Conservation (phyloP, 495 filamentous ascomycete species). For the Tuber umbilicatum region DNA sequence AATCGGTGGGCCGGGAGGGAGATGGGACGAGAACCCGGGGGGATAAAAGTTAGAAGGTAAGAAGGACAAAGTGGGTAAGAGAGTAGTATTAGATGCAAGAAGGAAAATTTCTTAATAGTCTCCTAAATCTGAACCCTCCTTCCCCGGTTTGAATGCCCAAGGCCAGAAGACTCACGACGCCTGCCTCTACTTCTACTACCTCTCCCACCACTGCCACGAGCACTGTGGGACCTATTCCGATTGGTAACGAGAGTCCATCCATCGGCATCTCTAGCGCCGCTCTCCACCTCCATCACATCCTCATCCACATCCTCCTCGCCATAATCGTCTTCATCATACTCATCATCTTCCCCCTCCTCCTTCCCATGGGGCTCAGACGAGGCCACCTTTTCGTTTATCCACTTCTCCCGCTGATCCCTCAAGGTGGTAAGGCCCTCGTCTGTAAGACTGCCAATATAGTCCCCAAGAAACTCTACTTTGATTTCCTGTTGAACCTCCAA, state of each 20-base stretch:
- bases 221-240: background rate
- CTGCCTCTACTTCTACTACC: background rate
- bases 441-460: constrained; percentile 23
- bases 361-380: constrained; percentile 48
- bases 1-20: background rate
- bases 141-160: background rate
- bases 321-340: background rate
- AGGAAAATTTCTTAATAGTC: background rate
- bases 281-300: constrained; percentile 40
- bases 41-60: background rate
- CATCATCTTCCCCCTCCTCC: constrained; percentile 42
- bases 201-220: background rate
- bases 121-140: background rate
- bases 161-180: background rate
- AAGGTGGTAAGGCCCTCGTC: background rate
- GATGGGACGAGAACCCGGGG: background rate
- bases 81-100: background rate
- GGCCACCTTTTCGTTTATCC: constrained; percentile 12
- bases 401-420: background rate
- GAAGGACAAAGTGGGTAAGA: background rate
- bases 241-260: background rate
- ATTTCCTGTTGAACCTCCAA: constrained; percentile 23
- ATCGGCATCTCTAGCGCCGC: constrained; percentile 41
- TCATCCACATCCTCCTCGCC: constrained; percentile 35
- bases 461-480: constrained; percentile 12